Base-by-base conservation (phyloP, 1,139 yeast genomes). In the Protomyces inouyei region DNA sequence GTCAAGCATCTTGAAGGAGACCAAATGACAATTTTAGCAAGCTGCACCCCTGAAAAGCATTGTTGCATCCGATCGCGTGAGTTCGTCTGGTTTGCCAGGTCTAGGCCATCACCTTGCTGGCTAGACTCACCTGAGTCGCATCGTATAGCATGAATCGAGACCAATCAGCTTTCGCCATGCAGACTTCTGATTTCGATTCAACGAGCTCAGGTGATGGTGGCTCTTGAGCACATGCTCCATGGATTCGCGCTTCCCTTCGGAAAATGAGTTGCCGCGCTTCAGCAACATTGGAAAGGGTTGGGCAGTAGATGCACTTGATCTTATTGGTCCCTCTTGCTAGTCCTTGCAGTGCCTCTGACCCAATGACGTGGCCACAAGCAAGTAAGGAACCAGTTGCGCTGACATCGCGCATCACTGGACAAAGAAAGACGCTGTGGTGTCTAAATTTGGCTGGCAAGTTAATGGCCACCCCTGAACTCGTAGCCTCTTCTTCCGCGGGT, bases 331-430 rank as follows among this genome's bases (percentile, higher is more conserved):
- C 64, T 18, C 52, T 45, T 14, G 60, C 38, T 3, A 61, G 52
- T 10, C 61, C 52, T 21, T 51, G 55, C 57, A 65, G 28, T 25
- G 65, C 63, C 46, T 65, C 65, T 21, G 14, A 37, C 1, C 61
- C 61, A 37, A 65, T 61, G 21, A 60, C 67, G 52, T 65, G 67
- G 9, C 85, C 84, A 71, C 90, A 86, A 0, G 87, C 86, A 45
- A 85, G 74, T 65, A 84, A 79, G 78, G 79, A 79, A 14, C 72
- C 76, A 10, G 72, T 73, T 0, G 87, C 84, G 0, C 88, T 81
- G 71, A 92, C 97, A 70, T 90, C 96, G 73, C 89, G 88, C 6
- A 93, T 83, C 1, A 91, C 92, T 0, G 97, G 97, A 73, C 97
- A 91, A 3, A 90, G 91, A 74, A 90, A 91, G 2, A 91, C 85